phyloP scores from a whole-genome alignment of 768 basidiomycete genomes.

The Kwoniella heveanensis region DNA sequence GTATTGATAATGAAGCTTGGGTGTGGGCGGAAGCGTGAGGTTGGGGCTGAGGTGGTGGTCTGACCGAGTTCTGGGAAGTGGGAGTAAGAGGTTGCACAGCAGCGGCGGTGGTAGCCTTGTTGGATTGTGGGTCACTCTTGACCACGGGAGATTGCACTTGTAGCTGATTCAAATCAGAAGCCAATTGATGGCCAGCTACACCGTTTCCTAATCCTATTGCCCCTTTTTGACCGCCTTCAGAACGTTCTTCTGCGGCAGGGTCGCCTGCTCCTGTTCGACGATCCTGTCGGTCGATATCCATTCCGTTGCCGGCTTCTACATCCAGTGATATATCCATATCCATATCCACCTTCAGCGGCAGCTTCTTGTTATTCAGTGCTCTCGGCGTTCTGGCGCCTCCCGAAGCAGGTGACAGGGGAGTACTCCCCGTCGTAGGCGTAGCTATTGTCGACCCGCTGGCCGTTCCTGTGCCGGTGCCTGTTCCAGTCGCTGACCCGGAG shows the following conservation, averaged over 20 bases:
- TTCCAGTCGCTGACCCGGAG: not conserved
- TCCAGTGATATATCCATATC: no score
- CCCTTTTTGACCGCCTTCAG: not conserved
- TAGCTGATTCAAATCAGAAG: constrained; percentile 27
- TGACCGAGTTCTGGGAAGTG: not conserved
- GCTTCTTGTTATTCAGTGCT: constrained; percentile 16
- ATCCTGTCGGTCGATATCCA: not conserved
- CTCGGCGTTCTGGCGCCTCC: constrained; percentile 34
- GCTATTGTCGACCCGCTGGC: constrained; percentile 17
- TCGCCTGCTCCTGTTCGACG: not conserved
- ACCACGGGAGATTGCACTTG: constrained; percentile 26
- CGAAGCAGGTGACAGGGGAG: constrained; percentile 35
- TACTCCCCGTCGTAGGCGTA: constrained; percentile 10
- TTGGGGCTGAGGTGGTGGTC: constrained; percentile 7
- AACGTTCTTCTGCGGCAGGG: no score
- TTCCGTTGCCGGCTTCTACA: not conserved
- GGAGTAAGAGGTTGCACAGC: not conserved
- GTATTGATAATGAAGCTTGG: not conserved
- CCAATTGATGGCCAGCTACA: constrained; percentile 25
- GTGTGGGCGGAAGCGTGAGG: not conserved
- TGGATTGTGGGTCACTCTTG: not conserved
- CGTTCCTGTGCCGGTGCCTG: constrained; percentile 5
- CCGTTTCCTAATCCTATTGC: not conserved
- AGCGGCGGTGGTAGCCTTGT: not conserved
- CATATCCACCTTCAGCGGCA: constrained; percentile 7